phyloP scores from a whole-genome alignment of 768 basidiomycete species.

The Boletus tomentosulus region DNA sequence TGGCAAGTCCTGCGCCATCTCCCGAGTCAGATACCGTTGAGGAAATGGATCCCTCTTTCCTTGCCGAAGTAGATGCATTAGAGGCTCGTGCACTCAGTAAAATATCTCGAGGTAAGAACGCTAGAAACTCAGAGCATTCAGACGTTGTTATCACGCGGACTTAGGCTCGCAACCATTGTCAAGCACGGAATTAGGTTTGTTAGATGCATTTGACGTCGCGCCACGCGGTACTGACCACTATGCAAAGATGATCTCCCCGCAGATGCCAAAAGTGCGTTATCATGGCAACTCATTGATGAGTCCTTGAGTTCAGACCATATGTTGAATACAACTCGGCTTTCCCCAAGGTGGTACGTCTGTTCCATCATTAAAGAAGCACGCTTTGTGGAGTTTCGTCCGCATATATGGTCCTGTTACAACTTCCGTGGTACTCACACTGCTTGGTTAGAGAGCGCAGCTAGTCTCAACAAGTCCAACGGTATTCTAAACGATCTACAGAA shows the following conservation, averaged over 20 bases:
- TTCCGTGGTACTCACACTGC: constrained; percentile 7
- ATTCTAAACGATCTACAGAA: constrained; percentile 3
- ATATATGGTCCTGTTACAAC: neutral
- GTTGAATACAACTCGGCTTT: neutral
- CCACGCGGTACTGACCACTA: neutral
- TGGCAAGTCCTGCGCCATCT: constrained; percentile 13
- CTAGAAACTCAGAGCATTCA: neutral
- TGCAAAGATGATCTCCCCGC: constrained; percentile 7
- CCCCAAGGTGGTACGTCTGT: constrained; percentile 18
- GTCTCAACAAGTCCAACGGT: neutral
- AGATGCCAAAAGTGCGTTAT: constrained; percentile 7
- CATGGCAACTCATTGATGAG: neutral
- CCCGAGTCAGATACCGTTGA: constrained; percentile 6
- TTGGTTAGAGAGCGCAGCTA: constrained; percentile 1
- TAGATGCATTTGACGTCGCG: neutral
- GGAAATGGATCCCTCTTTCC: constrained; percentile 23
- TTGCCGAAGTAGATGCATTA: constrained; percentile 42
- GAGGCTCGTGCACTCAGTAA: constrained; percentile 34
- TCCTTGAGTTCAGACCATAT: neutral
- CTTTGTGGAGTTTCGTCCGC: neutral
- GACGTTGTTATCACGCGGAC: neutral
- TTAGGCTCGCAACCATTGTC: neutral
- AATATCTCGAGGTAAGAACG: constrained; percentile 8
- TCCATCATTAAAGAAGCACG: neutral
- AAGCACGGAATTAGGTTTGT: constrained; percentile 6